A percentile compares a stretch with the other conserved stretches of the same genome.
Evolutionary conservation across 495 filamentous ascomycete species (phyloP).

Genomic region (Penicillium desertorum): DNA sequence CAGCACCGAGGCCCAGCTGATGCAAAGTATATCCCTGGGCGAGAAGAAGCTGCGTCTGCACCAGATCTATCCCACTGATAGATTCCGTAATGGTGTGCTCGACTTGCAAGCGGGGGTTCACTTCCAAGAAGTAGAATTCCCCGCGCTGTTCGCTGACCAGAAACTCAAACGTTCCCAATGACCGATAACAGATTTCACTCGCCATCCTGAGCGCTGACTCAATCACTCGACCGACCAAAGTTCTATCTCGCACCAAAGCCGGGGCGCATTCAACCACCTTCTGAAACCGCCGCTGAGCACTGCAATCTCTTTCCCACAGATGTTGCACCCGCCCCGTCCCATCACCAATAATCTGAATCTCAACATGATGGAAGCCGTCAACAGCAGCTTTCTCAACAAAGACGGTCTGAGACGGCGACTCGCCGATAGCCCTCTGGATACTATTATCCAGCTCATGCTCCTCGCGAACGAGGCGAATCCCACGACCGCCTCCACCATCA

Average conservation of each 20-base stretch:
- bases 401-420: constrained; percentile 52
- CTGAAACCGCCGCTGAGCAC: constrained; percentile 56
- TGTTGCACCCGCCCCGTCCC: constrained; percentile 50
- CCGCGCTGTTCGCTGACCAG: constrained; percentile 55
- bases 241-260: constrained; percentile 36
- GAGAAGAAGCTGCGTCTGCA: constrained; percentile 53
- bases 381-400: constrained; percentile 55
- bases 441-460: constrained; percentile 40
- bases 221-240: constrained; percentile 41
- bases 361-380: constrained; percentile 54
- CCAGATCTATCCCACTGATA: constrained; percentile 57
- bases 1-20: constrained; percentile 39
- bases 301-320: constrained; percentile 60
- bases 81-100: constrained; percentile 56
- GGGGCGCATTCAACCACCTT: constrained; percentile 56
- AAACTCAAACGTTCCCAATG: constrained; percentile 61
- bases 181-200: constrained; percentile 48
- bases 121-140: constrained; percentile 64
- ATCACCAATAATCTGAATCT: constrained; percentile 60
- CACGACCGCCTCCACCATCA: constrained; percentile 53
- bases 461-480: constrained; percentile 44
- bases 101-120: constrained; percentile 62
- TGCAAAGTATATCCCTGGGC: constrained; percentile 51
- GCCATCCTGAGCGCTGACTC: constrained; percentile 44
- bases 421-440: constrained; percentile 45